Evolutionary conservation across 768 basidiomycete genomes (phyloP).

Genomic region (Panaeolus papilionaceus): DNA sequence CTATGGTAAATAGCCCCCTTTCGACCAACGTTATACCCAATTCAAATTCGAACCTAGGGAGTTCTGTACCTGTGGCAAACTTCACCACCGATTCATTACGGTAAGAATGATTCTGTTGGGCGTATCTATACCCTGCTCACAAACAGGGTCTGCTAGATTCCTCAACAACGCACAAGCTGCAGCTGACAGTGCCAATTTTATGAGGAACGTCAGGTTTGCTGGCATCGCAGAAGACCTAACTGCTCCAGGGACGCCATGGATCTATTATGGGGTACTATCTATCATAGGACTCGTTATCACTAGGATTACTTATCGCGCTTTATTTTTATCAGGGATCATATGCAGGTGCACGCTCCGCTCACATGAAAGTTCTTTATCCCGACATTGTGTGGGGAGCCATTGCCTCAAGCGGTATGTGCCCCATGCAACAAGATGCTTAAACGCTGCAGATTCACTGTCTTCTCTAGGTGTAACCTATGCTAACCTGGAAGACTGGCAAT

Average conservation of each 20-base stretch:
- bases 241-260: constrained; percentile 80
- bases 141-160: constrained; percentile 53
- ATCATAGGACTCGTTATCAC: neutral
- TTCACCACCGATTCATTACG: constrained; percentile 84
- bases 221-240: constrained; percentile 75
- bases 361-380: constrained; percentile 87
- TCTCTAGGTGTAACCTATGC: constrained; percentile 83
- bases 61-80: constrained; percentile 76
- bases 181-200: constrained; percentile 92
- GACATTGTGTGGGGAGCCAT: constrained; percentile 87
- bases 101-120: constrained; percentile 37
- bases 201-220: constrained; percentile 76
- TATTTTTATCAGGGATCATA: constrained; percentile 69
- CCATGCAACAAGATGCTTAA: constrained; percentile 1
- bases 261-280: constrained; percentile 85
- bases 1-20: constrained; percentile 57
- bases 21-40: neutral
- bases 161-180: constrained; percentile 88
- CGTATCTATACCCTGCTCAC: neutral
- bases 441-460: neutral
- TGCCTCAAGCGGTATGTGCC: constrained; percentile 73
- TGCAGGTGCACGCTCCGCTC: constrained; percentile 90
- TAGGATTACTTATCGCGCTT: neutral
- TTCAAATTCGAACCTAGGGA: constrained; percentile 44
- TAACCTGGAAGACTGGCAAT: constrained; percentile 80